A percentile compares a stretch with the other conserved stretches of the same genome.
phyloP scores from a whole-genome alignment of 2,329 filamentous ascomycete genomes.

The Paraphaeosphaeria sporulosa region DNA sequence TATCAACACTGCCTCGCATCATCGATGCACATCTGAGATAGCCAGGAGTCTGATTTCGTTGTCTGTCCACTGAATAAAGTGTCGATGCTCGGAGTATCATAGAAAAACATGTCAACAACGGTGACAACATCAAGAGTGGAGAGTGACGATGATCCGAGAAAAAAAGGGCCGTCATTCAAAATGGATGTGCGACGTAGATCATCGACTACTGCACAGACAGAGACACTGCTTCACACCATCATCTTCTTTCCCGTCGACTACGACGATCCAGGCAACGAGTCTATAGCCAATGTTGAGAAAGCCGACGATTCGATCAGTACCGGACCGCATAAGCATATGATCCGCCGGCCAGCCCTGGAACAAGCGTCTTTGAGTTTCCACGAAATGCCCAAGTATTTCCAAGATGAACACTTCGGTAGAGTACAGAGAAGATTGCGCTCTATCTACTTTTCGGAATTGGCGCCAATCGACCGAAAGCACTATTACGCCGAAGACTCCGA shows the following conservation, averaged over 20 bases:
- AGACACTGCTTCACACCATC: not conserved
- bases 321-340: not conserved
- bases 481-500: too few species aligned
- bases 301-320: not conserved
- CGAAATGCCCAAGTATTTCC: not conserved
- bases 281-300: not conserved
- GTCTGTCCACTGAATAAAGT: not conserved
- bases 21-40: not conserved
- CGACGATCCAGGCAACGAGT: not conserved
- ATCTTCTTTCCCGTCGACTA: conserved; percentile 6
- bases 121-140: not conserved
- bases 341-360: not conserved
- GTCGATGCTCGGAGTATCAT: not conserved
- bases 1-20: not conserved
- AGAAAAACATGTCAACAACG: not conserved
- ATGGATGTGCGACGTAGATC: not conserved
- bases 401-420: not conserved
- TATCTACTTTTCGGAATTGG: too few species aligned
- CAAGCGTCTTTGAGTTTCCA: not conserved
- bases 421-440: not conserved
- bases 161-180: too few species aligned
- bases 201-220: not conserved
- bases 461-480: too few species aligned
- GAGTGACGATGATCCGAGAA: not conserved
- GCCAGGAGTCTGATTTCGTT: not conserved